Conservation (phyloP, 306 rosid species). For the Cucumis melo region DNA sequence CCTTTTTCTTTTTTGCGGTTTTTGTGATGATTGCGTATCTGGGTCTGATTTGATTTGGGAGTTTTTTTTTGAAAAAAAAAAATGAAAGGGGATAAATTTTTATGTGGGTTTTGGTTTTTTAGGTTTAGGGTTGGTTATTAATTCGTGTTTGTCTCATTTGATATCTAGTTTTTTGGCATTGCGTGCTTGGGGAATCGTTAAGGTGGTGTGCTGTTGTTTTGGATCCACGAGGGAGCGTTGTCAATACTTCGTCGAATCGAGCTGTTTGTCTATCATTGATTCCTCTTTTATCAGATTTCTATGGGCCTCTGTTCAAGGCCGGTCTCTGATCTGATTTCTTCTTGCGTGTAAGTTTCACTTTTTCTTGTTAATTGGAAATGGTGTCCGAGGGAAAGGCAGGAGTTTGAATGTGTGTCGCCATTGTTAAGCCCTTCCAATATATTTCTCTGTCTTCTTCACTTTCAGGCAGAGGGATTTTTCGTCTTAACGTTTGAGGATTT, state of each 20-base stretch:
- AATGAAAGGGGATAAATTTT: background rate
- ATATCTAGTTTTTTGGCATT: conserved; percentile 18
- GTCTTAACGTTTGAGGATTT: background rate
- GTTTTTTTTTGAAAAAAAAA: background rate
- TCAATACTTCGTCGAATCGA: conserved; percentile 7
- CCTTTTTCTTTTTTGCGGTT: background rate
- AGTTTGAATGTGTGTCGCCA: background rate
- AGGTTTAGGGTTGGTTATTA: conserved; percentile 10
- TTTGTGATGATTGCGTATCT: conserved; percentile 5
- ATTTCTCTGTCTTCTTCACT: background rate
- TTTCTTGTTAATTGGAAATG: background rate
- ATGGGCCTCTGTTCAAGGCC: background rate
- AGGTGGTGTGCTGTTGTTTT: background rate
- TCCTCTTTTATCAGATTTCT: background rate
- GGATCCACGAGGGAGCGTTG: conserved; percentile 12
- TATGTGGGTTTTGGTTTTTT: background rate
- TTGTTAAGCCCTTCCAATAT: conserved; percentile 1
- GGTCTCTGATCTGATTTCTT: conserved; percentile 4
- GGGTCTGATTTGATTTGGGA: background rate
- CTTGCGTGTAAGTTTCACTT: conserved; percentile 12
- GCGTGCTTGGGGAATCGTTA: conserved; percentile 13
- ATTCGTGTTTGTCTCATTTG: conserved; percentile 7
- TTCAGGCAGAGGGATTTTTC: background rate
- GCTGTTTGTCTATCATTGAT: conserved; percentile 1
- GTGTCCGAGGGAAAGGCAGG: background rate